Conservation (phyloP, 2,329 filamentous ascomycete species). For the Calonectria montana region DNA sequence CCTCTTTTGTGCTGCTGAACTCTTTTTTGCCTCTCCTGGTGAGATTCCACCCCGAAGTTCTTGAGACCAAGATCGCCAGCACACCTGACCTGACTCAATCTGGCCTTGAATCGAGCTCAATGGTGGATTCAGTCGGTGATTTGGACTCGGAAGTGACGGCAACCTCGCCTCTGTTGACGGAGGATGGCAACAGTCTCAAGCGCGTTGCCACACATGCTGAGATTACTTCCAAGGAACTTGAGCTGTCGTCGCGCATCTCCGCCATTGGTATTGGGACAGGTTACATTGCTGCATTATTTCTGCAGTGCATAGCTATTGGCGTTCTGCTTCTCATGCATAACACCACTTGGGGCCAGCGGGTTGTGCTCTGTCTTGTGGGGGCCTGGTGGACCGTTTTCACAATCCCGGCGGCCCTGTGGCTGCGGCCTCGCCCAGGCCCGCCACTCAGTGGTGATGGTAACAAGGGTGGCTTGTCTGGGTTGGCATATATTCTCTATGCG, state of each 20-base stretch:
- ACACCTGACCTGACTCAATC: slow-evolving; percentile 48
- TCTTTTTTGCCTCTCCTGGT: slow-evolving; percentile 94
- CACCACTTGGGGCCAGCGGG: slow-evolving; percentile 84
- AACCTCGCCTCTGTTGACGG: slow-evolving; percentile 59
- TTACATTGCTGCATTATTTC: slow-evolving; percentile 85
- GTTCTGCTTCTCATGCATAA: slow-evolving; percentile 80
- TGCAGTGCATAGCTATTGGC: slow-evolving; percentile 84
- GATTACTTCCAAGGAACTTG: slow-evolving; percentile 74
- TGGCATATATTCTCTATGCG: slow-evolving; percentile 81
- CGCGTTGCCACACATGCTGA: slow-evolving; percentile 58
- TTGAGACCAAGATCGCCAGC: slow-evolving; percentile 41
- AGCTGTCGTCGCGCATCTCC: slow-evolving; percentile 89
- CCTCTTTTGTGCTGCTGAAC: slow-evolving; percentile 94
- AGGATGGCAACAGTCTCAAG: slow-evolving; percentile 49
- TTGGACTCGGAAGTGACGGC: slow-evolving; percentile 52
- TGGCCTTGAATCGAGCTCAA: slow-evolving; percentile 48
- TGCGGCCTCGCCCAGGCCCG: slow-evolving; percentile 89
- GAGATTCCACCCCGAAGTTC: slow-evolving; percentile 76
- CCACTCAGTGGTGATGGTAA: slow-evolving; percentile 68
- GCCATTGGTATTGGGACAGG: slow-evolving; percentile 94
- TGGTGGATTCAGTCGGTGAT: slow-evolving; percentile 48
- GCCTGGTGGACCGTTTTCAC: slow-evolving; percentile 95
- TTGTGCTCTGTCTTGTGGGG: slow-evolving; percentile 89
- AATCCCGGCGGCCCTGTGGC: slow-evolving; percentile 87
- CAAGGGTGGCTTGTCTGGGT: slow-evolving; percentile 58